Percentiles rank a stretch among this genome's conserved stretches.
These are phyloP conservation scores for Pleurotus tuber-regium DNA, from an alignment of 768 basidiomycete genomes.

Conservation along the genomic window DNA sequence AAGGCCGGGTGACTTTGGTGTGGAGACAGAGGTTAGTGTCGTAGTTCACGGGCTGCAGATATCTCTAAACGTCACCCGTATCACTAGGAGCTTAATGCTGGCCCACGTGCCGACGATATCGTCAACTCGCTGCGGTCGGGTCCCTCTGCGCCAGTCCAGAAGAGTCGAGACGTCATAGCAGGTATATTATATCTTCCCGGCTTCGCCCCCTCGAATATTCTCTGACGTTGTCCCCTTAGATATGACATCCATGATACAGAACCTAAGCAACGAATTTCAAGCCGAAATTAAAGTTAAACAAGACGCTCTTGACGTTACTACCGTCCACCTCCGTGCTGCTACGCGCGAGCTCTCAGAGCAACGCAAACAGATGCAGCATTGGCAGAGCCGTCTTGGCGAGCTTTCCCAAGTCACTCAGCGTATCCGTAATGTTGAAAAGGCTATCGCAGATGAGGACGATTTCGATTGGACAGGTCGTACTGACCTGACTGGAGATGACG, in stretches of 20 bases:
- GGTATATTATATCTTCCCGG: too few relatives aligned
- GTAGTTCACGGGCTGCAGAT: too few relatives aligned
- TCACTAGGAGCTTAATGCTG: constrained; percentile 64
- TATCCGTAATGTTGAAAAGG: constrained; percentile 80
- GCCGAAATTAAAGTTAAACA: constrained; percentile 84
- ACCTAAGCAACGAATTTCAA: constrained; percentile 74
- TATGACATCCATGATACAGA: constrained; percentile 82
- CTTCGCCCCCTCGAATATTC: background rate
- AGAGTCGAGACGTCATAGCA: constrained; percentile 84
- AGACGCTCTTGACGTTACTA: constrained; percentile 83
- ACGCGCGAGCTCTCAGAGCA: constrained; percentile 91
- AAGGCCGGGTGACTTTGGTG: constrained; percentile 91
- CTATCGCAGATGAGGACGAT: constrained; percentile 70
- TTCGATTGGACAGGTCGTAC: constrained; percentile 90
- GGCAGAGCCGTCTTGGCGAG: constrained; percentile 72
- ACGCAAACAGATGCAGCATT: constrained; percentile 76
- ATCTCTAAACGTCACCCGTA: too few relatives aligned
- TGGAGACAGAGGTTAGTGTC: constrained; percentile 80
- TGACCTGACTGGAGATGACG: constrained; percentile 39
- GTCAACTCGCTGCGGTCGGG: constrained; percentile 70
- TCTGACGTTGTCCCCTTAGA: constrained; percentile 41
- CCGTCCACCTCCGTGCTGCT: constrained; percentile 82
- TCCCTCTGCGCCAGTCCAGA: constrained; percentile 76
- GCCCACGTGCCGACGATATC: constrained; percentile 77
- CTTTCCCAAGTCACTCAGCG: constrained; percentile 81